Percentiles rank a stretch among this genome's conserved stretches.
Conservation (phyloP, 345 rosid genomes). For the Linum tenue region DNA sequence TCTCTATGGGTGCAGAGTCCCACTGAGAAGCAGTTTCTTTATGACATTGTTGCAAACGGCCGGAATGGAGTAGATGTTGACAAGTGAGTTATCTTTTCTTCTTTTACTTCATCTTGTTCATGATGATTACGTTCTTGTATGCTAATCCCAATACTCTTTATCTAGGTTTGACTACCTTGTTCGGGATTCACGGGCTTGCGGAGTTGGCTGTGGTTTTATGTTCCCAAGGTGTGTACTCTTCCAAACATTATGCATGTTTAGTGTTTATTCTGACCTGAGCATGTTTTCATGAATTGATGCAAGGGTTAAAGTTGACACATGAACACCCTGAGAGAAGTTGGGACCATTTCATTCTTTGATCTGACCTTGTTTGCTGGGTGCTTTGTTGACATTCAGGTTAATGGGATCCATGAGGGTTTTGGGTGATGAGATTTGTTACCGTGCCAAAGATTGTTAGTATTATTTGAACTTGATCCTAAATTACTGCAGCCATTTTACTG, state of each 20-base stretch:
- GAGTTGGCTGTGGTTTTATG: constrained; percentile 19
- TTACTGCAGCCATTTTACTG: background rate
- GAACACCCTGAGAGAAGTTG: background rate
- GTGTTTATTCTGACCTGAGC: too few species aligned
- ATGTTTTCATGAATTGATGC: too few species aligned
- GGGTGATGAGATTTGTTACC: constrained; percentile 23
- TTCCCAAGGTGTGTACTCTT: constrained; percentile 14
- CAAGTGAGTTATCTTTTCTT: constrained; percentile 15
- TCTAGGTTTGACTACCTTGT: constrained; percentile 24
- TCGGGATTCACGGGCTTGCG: constrained; percentile 26
- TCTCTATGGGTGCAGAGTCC: background rate
- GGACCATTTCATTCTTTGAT: background rate
- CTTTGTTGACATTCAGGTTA: constrained; percentile 14
- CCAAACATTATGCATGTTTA: too few species aligned
- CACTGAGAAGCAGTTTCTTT: constrained; percentile 14
- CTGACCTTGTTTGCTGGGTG: background rate
- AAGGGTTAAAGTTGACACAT: too few species aligned
- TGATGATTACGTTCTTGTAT: background rate
- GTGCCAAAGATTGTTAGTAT: constrained; percentile 23
- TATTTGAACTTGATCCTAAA: background rate
- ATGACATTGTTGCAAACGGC: constrained; percentile 30
- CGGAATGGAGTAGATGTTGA: constrained; percentile 28
- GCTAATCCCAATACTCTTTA: background rate
- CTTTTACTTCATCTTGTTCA: background rate
- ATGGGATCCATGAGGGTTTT: constrained; percentile 23